These are phyloP conservation scores for Ceratocystis harringtonii DNA, from an alignment of 2,329 filamentous ascomycete species.

Conservation along the genomic window DNA sequence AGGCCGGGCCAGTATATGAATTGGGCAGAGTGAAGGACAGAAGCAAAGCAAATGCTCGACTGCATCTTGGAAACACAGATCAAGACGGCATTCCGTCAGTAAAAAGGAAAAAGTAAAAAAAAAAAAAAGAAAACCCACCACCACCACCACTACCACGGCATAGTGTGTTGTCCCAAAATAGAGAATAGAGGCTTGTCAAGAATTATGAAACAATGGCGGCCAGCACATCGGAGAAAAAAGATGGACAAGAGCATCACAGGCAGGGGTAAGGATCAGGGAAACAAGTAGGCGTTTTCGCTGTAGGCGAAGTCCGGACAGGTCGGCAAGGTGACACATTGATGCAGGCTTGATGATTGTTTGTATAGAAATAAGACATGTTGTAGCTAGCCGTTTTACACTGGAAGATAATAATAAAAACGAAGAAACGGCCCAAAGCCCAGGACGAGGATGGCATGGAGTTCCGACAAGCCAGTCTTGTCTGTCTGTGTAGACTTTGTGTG, in stretches of 20 bases:
- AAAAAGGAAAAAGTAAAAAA: background rate
- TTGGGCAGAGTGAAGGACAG: no score
- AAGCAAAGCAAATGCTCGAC: no score
- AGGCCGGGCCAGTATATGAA: no score
- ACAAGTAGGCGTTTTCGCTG: conserved; percentile 1
- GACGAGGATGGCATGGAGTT: no score
- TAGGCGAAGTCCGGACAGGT: conserved; percentile 6
- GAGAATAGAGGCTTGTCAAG: conserved; percentile 3
- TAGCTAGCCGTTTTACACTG: no score
- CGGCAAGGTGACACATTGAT: conserved; percentile 4
- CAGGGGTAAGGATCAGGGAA: conserved; percentile 1
- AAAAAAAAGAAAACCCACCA: background rate
- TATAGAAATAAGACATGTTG: background rate
- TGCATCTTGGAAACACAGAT: no score
- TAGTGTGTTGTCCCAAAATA: background rate
- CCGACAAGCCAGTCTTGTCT: no score
- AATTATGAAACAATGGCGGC: conserved; percentile 5
- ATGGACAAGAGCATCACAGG: background rate
- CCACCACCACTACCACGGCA: background rate
- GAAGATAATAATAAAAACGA: no score
- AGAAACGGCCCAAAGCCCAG: no score
- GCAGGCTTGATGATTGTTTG: background rate
- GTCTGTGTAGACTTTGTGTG: no score
- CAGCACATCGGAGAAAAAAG: background rate
- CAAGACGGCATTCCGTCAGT: no score